Evolutionary conservation across 306 rosid species (phyloP), one percentile per base, ranked within the genome.

Genomic region (Senna tora): DNA sequence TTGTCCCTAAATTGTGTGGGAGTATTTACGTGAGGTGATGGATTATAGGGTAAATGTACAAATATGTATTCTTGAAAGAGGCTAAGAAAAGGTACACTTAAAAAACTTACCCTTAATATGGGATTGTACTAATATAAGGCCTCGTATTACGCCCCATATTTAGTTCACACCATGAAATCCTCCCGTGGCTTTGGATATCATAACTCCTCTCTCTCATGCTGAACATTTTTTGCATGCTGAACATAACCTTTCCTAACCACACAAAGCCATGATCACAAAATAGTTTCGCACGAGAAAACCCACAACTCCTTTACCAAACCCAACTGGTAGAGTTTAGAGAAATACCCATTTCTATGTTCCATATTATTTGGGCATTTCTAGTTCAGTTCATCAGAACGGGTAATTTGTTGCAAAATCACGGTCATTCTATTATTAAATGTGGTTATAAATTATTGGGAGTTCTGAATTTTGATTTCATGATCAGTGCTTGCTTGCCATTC

Each of bases 201-300:
- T 69, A 58, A 60, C 62, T 79, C 36, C 15, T 51, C 71, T 60
- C 65, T 65, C 75, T 75, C 80, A 83, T 79, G 91, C 89, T 85
- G 80, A 65, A 50, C 47, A 42, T 45, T 70, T 64, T 68, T 57
- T 65, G 83, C 6, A 47, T 70, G 46, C 36, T 53, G 39, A 53
- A 71, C 78, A 56, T 30, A 42, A 63, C 68, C 77, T 84, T 55
- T 52, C 61, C 66, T 78, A 73, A 75, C 16, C 77, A 22, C 74
- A 53, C 82, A 85, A 74, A 86, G 43, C 43, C 57, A 84, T 32
- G 19, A 5, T 83, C 81, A 82, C 15, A 16, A 85, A 53, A 79
- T 74, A 86, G 87, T 73, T 65, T 61, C 65, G 59, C 10, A 65
- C 41, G 25, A 46, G 19, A 46, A 14, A 46, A 53, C 12, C 33